Base-by-base conservation (phyloP, 1,139 yeast genomes). In the Candida frijolesensis region DNA sequence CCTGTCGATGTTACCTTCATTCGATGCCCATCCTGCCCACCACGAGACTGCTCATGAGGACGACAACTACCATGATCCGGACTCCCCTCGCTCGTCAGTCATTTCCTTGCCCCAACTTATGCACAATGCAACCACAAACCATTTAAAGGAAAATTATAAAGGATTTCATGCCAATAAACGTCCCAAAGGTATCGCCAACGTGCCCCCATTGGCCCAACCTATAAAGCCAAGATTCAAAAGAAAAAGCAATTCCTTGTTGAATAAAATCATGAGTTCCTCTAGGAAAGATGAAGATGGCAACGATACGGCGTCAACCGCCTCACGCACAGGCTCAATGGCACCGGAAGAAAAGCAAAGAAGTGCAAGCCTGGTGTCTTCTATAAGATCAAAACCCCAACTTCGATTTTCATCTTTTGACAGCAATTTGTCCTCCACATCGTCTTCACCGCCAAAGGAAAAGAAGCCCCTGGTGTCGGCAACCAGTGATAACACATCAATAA, bases 201-300 rank as follows among this genome's bases (percentile, higher is more conserved):
- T 77, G 1, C 84, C 85, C 1, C 84, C 85, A 1, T 67, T 79
- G 43, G 59, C 68, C 11, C 80, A 76, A 18, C 84, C 85, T 2
- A 74, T 80, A 15, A 79, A 74, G 55, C 84, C 84, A 0, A 67
- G 72, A 48, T 75, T 76, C 59, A 70, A 67, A 56, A 75, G 74
- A 57, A 76, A 76, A 61, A 72, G 75, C 45, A 64, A 70, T 16
- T 68, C 78, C 2, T 63, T 80, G 38, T 67, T 79, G 46, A 82
- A 82, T 2, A 79, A 80, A 57, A 68, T 79, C 51, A 78, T 80
- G 15, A 73, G 74, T 55, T 68, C 79, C 1, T 68, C 80, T 32
- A 74, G 76, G 54, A 80, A 76, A 42, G 65, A 70, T 14, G 46
- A 44, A 22, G 44, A 48, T 14, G 32, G 42, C 18, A 41, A 11